Evolutionary conservation across 169 alveolate species (phyloP).

Genomic region (Pseudocohnilembus persalinus): DNA sequence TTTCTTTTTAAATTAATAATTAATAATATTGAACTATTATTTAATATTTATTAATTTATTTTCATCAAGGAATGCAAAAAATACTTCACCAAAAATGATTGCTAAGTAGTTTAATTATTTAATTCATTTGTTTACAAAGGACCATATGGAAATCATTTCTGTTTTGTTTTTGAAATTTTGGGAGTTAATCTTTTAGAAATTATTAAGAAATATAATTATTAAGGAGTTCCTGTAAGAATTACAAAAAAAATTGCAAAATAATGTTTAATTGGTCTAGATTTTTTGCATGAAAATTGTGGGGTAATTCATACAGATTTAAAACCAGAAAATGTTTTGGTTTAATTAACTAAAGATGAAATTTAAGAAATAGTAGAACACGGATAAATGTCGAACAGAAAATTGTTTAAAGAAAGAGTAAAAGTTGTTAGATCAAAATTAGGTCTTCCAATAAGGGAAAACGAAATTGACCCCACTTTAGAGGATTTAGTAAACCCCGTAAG

Average conservation of each 20-base stretch:
- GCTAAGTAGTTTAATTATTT: constrained; percentile 92
- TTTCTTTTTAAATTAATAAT: too few species aligned
- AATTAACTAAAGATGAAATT: constrained; percentile 32
- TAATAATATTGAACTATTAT: too few species aligned
- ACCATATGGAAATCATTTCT: constrained; percentile 97
- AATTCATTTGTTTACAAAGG: constrained; percentile 96
- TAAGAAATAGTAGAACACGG: constrained; percentile 49
- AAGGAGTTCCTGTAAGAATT: constrained; percentile 95
- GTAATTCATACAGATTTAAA: constrained; percentile 99
- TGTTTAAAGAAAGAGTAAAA: constrained; percentile 32
- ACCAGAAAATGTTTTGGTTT: constrained; percentile 96
- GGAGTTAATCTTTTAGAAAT: constrained; percentile 97
- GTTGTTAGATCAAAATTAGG: constrained; percentile 35
- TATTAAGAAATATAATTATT: constrained; percentile 94
- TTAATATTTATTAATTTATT: too few species aligned
- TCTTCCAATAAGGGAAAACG: background rate
- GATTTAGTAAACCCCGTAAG: constrained; percentile 3
- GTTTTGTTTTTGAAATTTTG: constrained; percentile 98
- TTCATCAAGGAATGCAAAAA: constrained; percentile 22
- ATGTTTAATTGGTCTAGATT: constrained; percentile 96
- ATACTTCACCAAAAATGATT: constrained; percentile 51
- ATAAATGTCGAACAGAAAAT: constrained; percentile 17
- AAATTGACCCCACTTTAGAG: background rate
- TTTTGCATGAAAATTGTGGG: constrained; percentile 93
- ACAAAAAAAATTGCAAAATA: constrained; percentile 96